A percentile compares a stretch with the other conserved stretches of the same genome.
Evolutionary conservation across 2,329 filamentous ascomycete species (phyloP).

Genomic region (Diaporthe sp.): DNA sequence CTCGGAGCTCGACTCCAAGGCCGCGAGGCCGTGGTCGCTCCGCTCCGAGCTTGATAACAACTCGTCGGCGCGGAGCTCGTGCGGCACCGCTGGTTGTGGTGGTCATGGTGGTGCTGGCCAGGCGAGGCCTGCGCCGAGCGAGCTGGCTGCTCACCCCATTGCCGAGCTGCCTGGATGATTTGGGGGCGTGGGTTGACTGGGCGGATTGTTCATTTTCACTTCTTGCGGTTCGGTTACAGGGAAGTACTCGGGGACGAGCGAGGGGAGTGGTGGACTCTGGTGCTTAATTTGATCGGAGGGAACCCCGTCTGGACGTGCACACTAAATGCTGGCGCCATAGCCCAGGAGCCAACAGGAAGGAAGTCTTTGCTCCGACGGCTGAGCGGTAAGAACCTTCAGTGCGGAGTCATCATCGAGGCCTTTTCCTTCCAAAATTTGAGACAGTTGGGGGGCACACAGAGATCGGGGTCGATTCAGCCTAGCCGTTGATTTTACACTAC

Average conservation of each 20-base stretch:
- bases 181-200: not conserved
- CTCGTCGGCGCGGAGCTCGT: constrained; percentile 14
- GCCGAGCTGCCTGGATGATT: constrained; percentile 38
- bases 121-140: constrained; percentile 15
- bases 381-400: not conserved
- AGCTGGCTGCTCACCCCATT: constrained; percentile 28
- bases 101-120: not conserved
- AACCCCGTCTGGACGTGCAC: not conserved
- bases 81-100: not conserved
- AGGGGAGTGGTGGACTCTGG: too few relatives aligned
- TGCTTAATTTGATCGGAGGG: not conserved
- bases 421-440: too few relatives aligned
- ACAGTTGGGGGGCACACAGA: not conserved
- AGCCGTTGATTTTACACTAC: not conserved
- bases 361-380: not conserved
- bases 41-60: constrained; percentile 42
- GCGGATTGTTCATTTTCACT: not conserved
- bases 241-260: not conserved
- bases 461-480: not conserved
- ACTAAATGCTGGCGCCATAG: not conserved
- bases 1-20: constrained; percentile 43
- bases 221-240: not conserved
- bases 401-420: not conserved
- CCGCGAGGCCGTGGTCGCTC: constrained; percentile 45
- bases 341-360: not conserved